Evolutionary conservation across 805 yeast species (phyloP), one percentile per base, ranked within the genome.

Genomic region (Candida ortonii): DNA sequence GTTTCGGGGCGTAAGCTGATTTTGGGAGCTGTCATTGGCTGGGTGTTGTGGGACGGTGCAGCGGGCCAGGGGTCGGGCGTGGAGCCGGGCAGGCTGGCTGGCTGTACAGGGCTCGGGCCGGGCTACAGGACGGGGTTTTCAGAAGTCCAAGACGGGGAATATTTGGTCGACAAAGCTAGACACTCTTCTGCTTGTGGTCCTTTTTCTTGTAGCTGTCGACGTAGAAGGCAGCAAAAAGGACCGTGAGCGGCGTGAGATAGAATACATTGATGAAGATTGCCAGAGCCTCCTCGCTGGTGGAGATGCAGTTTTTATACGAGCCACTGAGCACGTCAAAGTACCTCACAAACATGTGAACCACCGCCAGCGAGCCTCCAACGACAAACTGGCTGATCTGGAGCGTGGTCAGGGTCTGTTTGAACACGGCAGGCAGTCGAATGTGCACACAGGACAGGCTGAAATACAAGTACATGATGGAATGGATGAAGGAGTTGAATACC

Each of bases 401-500:
- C 7, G 80, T 65, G 12, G 88, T 81, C 47, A 81, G 68, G 1
- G 70, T 57, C 42, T 78, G 69, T 58, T 81, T 81, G 59, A 76
- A 64, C 14, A 68, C 41, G 27, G 52, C 62, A 6, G 87, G 87
- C 12, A 80, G 79, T 28, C 64, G 62, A 43, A 80, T 65, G 44
- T 75, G 68, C 43, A 80, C 59, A 41, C 84, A 73, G 7, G 80
- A 65, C 45, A 81, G 65, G 3, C 80, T 64, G 64, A 74, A 81
- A 62, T 81, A 81, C 38, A 75, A 68, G 66, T 81, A 81, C 88
- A 81, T 81, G 55, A 81, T 68, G 16, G 83, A 65, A 64, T 81
- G 88, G 52, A 81, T 80, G 54, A 81, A 74, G n/a, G 86, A 80
- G 66, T 81, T 81, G 73, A 81, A 81, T 16, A 77, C 84, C 28